phyloP scores from a whole-genome alignment of 2,329 filamentous ascomycete genomes.

The Colletotrichum noveboracense region DNA sequence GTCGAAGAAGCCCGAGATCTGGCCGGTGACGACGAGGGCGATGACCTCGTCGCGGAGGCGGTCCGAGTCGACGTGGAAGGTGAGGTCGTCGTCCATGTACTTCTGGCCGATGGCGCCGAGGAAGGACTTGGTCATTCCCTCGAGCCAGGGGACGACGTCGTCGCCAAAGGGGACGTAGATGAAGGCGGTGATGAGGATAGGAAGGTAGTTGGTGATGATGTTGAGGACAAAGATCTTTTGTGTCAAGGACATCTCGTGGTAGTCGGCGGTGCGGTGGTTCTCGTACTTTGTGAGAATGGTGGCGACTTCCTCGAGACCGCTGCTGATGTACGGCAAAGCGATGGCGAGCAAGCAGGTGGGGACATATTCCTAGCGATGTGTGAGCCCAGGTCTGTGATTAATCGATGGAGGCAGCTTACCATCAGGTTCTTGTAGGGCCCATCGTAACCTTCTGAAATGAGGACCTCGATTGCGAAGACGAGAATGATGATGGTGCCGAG shows the following conservation, averaged over 20 bases:
- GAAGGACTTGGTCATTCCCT: slow-evolving; percentile 61
- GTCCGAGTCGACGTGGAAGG: slow-evolving; percentile 69
- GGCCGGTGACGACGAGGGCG: slow-evolving; percentile 75
- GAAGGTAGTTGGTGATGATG: slow-evolving; percentile 81
- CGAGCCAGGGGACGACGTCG: slow-evolving; percentile 70
- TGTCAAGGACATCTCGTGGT: slow-evolving; percentile 72
- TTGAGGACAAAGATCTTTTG: slow-evolving; percentile 79
- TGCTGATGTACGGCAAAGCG: slow-evolving; percentile 68
- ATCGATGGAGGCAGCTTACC: slow-evolving; percentile 43
- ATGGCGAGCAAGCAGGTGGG: slow-evolving; percentile 75
- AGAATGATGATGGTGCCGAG: slow-evolving; percentile 71
- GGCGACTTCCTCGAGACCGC: slow-evolving; percentile 67
- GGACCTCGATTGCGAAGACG: slow-evolving; percentile 76
- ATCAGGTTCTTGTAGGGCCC: slow-evolving; percentile 71
- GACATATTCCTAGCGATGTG: slow-evolving; percentile 64
- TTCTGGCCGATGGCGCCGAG: slow-evolving; percentile 46
- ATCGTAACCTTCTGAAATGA: slow-evolving; percentile 76
- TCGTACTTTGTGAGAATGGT: slow-evolving; percentile 71
- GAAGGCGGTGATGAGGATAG: slow-evolving; percentile 78
- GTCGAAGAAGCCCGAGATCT: slow-evolving; percentile 73
- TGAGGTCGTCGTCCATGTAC: slow-evolving; percentile 49
- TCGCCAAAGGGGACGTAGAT: slow-evolving; percentile 79
- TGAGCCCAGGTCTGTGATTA: neutral
- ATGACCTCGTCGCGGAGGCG: slow-evolving; percentile 76
- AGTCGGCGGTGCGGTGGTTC: slow-evolving; percentile 75